Evolutionary conservation across 345 rosid genomes (phyloP), one percentile per base, ranked within the genome.

Genomic region (Aquilaria sinensis): DNA sequence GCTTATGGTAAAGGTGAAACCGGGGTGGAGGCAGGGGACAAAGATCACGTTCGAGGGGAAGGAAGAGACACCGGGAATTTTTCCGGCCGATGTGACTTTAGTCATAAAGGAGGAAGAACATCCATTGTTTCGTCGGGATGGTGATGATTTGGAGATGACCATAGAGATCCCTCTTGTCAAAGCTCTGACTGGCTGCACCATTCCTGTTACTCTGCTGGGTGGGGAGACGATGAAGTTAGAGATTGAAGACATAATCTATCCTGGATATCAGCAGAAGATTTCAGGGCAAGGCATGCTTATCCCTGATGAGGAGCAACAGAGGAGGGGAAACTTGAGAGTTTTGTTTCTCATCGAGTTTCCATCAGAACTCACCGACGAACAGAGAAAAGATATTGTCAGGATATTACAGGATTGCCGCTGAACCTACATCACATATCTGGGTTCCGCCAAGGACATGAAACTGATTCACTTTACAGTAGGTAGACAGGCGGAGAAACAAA

Each of bases 1-100:
- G 2, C 67, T 89, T 41, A 79, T 81, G 3, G 83, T 92, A 59
- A 73, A 85, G 63, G 90, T 92, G 69, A 83, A 87, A 79, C 80
- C 98, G 2, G 98, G 96, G 54, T 92, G 98, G 98, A 89, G 76
- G 70, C 74, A 69, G 12, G 96, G 96, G 51, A 92, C 96, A 0
- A 84, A 74, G 77, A 75, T 87, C 13, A 92, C 96, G 53, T 92
- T 92, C n/a, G 84, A 87, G 76, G 91, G 93, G 4, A 84, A 68
- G 82, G 96, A 89, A 32, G 91, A 92, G 78, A 73, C 77, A 45
- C 77, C 78, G n/a, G 90, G 92, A 1, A 57, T 64, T 47, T 72
- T 50, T n/a, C 81, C 95, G 0, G 87, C 93, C 0, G 96, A 92
- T 43, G 54, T 92, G 31, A 83, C 78, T 1, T 89, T 92, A 10